phyloP scores from a whole-genome alignment of 1,139 yeast genomes.

The Saccharomyces hybrid region DNA sequence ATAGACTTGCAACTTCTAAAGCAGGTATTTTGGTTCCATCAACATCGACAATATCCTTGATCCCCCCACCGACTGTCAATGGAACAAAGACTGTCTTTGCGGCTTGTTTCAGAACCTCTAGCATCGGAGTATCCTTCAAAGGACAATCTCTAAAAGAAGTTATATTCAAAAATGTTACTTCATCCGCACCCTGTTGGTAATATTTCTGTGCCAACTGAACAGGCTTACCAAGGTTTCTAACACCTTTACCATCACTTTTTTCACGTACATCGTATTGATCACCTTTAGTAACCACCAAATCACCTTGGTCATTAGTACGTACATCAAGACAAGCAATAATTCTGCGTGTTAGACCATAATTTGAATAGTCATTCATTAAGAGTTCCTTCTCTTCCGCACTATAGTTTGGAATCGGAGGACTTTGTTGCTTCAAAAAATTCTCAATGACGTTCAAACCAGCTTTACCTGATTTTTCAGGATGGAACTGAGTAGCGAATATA shows the following conservation, averaged over 20 bases:
- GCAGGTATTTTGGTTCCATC: conserved; percentile 74
- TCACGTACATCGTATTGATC: conserved; percentile 97
- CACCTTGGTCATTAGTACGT: conserved; percentile 90
- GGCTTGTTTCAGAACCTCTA: conserved; percentile 72
- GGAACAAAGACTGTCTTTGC: conserved; percentile 94
- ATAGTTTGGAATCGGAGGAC: conserved; percentile 23
- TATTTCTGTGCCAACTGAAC: conserved; percentile 87
- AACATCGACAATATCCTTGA: conserved; percentile 81
- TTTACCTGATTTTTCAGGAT: conserved; percentile 90
- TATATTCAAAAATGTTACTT: conserved; percentile 85
- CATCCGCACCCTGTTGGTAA: conserved; percentile 93
- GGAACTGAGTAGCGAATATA: conserved; percentile 92
- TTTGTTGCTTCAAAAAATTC: conserved; percentile 55
- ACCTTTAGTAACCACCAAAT: conserved; percentile 93
- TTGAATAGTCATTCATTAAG: conserved; percentile 40
- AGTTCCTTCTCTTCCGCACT: conserved; percentile 16
- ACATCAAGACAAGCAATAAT: conserved; percentile 94
- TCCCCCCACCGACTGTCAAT: conserved; percentile 95
- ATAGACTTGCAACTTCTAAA: conserved; percentile 78
- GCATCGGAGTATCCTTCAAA: conserved; percentile 85
- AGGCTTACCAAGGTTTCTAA: conserved; percentile 91
- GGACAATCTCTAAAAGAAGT: conserved; percentile 95
- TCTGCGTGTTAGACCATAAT: conserved; percentile 75
- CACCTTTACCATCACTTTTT: conserved; percentile 43
- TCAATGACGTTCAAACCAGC: conserved; percentile 77